A percentile compares a stretch with the other conserved stretches of the same genome.
Conservation (phyloP, 768 basidiomycete species). For the Lentinula guzmanii region DNA sequence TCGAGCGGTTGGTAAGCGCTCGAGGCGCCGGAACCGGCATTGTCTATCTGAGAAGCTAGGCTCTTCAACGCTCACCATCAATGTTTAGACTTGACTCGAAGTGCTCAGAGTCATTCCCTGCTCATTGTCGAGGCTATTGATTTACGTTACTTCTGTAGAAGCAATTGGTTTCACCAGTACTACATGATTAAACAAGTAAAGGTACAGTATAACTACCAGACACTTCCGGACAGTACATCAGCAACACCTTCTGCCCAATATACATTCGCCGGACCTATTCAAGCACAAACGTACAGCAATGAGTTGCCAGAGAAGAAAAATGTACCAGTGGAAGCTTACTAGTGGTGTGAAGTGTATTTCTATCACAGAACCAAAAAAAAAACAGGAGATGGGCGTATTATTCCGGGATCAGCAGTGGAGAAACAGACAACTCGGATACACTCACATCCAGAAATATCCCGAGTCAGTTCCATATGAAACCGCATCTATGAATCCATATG, state of each 20-base stretch:
- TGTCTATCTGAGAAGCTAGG: too few relatives aligned
- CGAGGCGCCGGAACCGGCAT: too few relatives aligned
- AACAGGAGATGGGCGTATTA: background rate
- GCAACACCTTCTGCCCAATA: constrained; percentile 27
- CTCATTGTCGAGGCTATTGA: too few relatives aligned
- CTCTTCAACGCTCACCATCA: too few relatives aligned
- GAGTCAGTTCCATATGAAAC: constrained; percentile 35
- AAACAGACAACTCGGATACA: background rate
- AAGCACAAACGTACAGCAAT: background rate
- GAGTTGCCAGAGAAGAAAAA: background rate
- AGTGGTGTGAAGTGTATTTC: constrained; percentile 50
- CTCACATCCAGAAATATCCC: constrained; percentile 52
- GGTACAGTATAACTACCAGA: background rate
- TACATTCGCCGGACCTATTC: constrained; percentile 33
- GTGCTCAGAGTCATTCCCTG: too few relatives aligned
- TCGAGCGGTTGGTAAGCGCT: too few relatives aligned
- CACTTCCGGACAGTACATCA: constrained; percentile 16
- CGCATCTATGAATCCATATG: constrained; percentile 53
- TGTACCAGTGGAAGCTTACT: constrained; percentile 25
- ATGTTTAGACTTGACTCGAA: too few relatives aligned
- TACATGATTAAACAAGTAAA: too few relatives aligned
- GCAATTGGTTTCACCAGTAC: too few relatives aligned
- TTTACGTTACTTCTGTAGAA: too few relatives aligned
- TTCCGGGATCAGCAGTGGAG: background rate
- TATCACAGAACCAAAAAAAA: constrained; percentile 12